phyloP scores from a whole-genome alignment of 257 asterid species.

The Jasminum sambac region DNA sequence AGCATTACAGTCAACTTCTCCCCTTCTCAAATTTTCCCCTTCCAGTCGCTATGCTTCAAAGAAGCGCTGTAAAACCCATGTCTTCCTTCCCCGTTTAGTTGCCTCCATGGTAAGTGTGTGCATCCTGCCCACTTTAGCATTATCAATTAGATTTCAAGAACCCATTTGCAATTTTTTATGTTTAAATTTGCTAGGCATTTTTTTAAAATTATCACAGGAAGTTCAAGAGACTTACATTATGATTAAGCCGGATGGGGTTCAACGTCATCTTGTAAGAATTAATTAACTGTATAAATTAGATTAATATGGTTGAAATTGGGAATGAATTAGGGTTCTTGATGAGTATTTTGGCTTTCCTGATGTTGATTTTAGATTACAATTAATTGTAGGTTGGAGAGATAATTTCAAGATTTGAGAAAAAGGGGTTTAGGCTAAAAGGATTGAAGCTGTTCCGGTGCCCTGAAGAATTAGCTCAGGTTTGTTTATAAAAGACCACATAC shows the following conservation, averaged over 20 bases:
- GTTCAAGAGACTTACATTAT: conserved; percentile 82
- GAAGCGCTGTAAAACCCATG: conserved; percentile 36
- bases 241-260: conserved; percentile 98
- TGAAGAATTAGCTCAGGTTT: conserved; percentile 49
- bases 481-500: conserved; percentile 20
- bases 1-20: conserved; percentile 52
- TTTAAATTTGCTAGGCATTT: background rate
- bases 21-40: conserved; percentile 39
- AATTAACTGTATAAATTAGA: background rate
- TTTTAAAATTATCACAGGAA: conserved; percentile 54
- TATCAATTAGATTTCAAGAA: background rate
- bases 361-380: background rate
- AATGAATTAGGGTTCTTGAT: background rate
- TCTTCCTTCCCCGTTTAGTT: conserved; percentile 78
- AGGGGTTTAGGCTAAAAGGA: conserved; percentile 85
- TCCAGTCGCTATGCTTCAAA: conserved; percentile 32
- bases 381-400: conserved; percentile 71
- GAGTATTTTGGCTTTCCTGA: conserved; percentile 16
- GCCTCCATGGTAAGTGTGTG: conserved; percentile 61
- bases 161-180: background rate
- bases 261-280: conserved; percentile 78
- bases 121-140: background rate
- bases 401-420: conserved; percentile 89
- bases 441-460: conserved; percentile 56
- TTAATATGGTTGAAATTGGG: conserved; percentile 12